A percentile compares a stretch with the other conserved stretches of the same genome.
Conservation (phyloP, 2,329 filamentous ascomycete genomes). For the Aspergillus fischeri region DNA sequence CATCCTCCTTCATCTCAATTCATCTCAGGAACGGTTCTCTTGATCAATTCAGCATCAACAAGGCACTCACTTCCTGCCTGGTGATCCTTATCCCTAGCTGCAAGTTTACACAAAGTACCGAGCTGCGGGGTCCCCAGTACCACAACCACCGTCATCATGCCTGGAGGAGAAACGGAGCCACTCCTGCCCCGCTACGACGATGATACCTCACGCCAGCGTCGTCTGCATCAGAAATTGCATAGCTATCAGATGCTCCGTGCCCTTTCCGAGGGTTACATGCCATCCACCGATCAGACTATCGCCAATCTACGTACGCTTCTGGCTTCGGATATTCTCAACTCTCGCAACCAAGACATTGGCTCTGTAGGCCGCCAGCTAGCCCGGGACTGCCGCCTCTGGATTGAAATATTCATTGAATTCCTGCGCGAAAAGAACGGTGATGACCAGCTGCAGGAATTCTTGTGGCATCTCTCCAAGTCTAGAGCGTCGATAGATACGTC, state of each 20-base stretch:
- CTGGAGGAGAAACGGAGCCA: conserved; percentile 65
- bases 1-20: not conserved
- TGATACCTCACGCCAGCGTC: conserved; percentile 71
- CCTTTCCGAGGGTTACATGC: conserved; percentile 80
- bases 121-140: not conserved
- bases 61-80: not conserved
- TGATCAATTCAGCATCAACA: not conserved
- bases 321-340: conserved; percentile 72
- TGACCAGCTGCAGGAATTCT: conserved; percentile 86
- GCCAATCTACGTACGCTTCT: conserved; percentile 75
- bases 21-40: not conserved
- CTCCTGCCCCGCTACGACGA: conserved; percentile 72
- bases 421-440: conserved; percentile 74
- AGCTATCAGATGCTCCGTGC: conserved; percentile 88
- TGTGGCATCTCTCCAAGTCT: conserved; percentile 80
- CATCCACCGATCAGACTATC: conserved; percentile 79
- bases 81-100: not conserved
- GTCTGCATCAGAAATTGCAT: conserved; percentile 84
- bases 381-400: conserved; percentile 67
- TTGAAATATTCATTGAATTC: conserved; percentile 77
- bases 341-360: conserved; percentile 70
- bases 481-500: conserved; percentile 64
- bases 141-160: conserved; percentile 17
- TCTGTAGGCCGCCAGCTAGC: conserved; percentile 70
- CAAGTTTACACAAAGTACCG: not conserved